Conservation (phyloP, 2,329 filamentous ascomycete genomes). For the Calonectria hawksworthii region DNA sequence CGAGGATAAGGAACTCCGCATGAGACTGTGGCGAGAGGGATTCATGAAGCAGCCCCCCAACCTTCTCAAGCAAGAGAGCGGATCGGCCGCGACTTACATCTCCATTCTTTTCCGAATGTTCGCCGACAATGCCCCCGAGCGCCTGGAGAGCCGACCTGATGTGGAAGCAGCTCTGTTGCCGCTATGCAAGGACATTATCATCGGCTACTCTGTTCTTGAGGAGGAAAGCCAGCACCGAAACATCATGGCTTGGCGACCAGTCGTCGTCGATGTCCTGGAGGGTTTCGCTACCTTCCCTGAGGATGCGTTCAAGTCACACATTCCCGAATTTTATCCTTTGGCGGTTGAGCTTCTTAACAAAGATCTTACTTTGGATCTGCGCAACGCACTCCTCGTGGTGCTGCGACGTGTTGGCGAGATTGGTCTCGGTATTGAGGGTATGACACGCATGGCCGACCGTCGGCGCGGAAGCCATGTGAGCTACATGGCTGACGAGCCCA, state of each 20-base stretch:
- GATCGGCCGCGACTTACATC: slow-evolving; percentile 93
- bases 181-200: slow-evolving; percentile 94
- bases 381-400: slow-evolving; percentile 82
- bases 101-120: slow-evolving; percentile 98
- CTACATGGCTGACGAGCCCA: slow-evolving; percentile 46
- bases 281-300: slow-evolving; percentile 89
- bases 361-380: slow-evolving; percentile 85
- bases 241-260: slow-evolving; percentile 95
- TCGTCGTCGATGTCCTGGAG: slow-evolving; percentile 96
- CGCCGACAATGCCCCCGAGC: slow-evolving; percentile 86
- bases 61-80: slow-evolving; percentile 95
- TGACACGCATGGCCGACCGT: slow-evolving; percentile 53
- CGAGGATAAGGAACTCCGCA: slow-evolving; percentile 94
- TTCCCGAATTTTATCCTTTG: slow-evolving; percentile 88
- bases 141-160: slow-evolving; percentile 82
- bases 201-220: slow-evolving; percentile 86
- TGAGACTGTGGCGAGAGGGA: slow-evolving; percentile 94
- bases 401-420: slow-evolving; percentile 88
- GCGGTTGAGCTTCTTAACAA: slow-evolving; percentile 85
- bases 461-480: slow-evolving; percentile 60
- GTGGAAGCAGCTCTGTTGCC: slow-evolving; percentile 95
- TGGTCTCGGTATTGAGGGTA: slow-evolving; percentile 68
- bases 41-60: slow-evolving; percentile 99
- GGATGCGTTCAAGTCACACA: slow-evolving; percentile 83
- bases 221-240: slow-evolving; percentile 98